These are phyloP conservation scores for Globisporangium parvum DNA, from an alignment of 352 stramenopile species.

Conservation along the genomic window DNA sequence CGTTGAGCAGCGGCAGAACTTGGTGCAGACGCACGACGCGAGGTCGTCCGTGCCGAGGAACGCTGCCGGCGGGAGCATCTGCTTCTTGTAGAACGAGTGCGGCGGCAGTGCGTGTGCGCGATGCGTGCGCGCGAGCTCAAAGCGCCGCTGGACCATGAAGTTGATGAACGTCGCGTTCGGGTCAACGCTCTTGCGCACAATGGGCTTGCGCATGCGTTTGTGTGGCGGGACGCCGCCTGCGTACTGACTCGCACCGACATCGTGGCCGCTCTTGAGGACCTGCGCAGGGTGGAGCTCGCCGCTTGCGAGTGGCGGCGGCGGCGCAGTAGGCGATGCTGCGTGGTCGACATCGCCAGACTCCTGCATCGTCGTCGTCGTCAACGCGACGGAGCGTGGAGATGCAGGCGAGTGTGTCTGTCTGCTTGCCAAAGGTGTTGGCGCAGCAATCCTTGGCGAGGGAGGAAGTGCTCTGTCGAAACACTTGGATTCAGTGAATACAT, in stretches of 20 bases:
- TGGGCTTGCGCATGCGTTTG: slow-evolving; percentile 84
- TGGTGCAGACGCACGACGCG: slow-evolving; percentile 76
- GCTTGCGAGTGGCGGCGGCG: neutral
- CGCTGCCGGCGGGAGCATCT: slow-evolving; percentile 71
- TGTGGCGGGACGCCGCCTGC: slow-evolving; percentile 58
- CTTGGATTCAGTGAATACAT: too few species aligned
- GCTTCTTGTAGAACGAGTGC: slow-evolving; percentile 81
- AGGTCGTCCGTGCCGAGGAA: slow-evolving; percentile 61
- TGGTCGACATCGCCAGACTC: neutral
- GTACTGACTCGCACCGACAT: slow-evolving; percentile 66
- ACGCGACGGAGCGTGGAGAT: too few species aligned
- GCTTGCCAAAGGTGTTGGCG: neutral
- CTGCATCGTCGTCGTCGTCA: neutral
- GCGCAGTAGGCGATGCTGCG: neutral
- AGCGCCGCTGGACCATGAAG: slow-evolving; percentile 71
- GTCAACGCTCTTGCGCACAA: slow-evolving; percentile 84
- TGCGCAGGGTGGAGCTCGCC: slow-evolving; percentile 52
- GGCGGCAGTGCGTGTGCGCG: slow-evolving; percentile 51
- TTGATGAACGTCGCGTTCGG: slow-evolving; percentile 83
- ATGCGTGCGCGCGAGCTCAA: slow-evolving; percentile 43
- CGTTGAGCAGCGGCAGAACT: slow-evolving; percentile 84
- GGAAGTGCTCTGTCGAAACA: too few species aligned
- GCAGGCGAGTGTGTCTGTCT: too few species aligned
- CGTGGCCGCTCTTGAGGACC: slow-evolving; percentile 72
- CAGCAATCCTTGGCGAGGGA: neutral